phyloP scores from a whole-genome alignment of 139 green algal genomes.

The Tetraselmis striata region DNA sequence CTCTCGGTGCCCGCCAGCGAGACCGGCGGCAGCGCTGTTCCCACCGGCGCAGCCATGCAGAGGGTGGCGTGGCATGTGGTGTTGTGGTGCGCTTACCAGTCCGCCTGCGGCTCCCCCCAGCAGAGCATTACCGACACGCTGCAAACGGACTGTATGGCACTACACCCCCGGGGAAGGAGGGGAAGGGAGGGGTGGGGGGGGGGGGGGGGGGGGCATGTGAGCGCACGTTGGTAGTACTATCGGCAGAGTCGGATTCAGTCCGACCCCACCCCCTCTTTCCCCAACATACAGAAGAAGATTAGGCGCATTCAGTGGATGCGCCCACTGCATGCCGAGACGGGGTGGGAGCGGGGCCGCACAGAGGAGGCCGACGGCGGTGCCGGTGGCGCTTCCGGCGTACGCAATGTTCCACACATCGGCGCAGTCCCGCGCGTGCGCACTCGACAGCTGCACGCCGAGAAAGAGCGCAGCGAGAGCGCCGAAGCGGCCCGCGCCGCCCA shows the following conservation, averaged over 20 bases:
- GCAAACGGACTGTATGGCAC: neutral
- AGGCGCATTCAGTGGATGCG: no score
- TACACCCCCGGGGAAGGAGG: neutral
- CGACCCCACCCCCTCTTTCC: no score
- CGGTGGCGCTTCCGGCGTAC: neutral
- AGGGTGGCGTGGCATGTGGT: no score
- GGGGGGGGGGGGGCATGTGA: no score
- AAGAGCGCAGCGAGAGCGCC: neutral
- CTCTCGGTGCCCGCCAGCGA: no score
- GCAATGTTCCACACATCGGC: neutral
- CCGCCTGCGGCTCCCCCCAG: neutral
- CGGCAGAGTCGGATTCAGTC: no score
- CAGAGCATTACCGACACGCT: neutral
- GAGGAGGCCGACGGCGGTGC: neutral
- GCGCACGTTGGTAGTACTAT: no score
- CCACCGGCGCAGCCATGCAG: no score
- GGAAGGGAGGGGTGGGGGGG: no score
- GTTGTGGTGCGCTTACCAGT: neutral
- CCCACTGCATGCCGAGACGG: no score
- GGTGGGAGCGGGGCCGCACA: neutral
- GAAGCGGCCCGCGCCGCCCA: neutral
- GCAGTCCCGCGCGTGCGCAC: neutral
- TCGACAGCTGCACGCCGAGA: neutral
- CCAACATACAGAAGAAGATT: no score
- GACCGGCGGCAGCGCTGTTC: no score